Evolutionary conservation across 2,329 filamentous ascomycete genomes (phyloP).

Genomic region (Bretziella fagacearum): DNA sequence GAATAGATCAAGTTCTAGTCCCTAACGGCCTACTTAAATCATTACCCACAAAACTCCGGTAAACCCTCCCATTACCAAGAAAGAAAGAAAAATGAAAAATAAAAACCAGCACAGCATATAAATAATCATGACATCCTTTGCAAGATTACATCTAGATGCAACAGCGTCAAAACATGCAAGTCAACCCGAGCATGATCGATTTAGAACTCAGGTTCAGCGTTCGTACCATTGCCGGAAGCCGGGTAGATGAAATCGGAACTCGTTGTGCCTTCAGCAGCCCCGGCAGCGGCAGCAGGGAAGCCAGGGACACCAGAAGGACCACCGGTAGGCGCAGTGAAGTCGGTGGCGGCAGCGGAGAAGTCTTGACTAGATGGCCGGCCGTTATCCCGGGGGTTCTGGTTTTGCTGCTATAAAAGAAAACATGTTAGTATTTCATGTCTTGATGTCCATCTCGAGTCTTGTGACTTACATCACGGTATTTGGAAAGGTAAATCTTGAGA

Average conservation of each 20-base stretch:
- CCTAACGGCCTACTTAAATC: neutral
- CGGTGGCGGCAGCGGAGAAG: neutral
- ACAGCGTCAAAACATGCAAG: neutral
- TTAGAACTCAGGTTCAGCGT: neutral
- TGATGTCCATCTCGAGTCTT: neutral
- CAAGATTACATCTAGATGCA: neutral
- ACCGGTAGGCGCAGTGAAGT: constrained; percentile 15
- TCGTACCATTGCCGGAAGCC: neutral
- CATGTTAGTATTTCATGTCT: neutral
- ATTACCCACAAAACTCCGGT: neutral
- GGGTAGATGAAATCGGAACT: constrained; percentile 5
- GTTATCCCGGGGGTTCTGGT: constrained; percentile 9
- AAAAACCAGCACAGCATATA: too few relatives aligned
- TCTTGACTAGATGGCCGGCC: constrained; percentile 10
- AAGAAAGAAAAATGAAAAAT: neutral
- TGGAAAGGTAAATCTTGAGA: constrained; percentile 91
- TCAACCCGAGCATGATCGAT: neutral
- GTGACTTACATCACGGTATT: constrained; percentile 81
- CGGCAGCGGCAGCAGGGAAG: constrained; percentile 16
- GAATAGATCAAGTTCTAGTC: too few relatives aligned
- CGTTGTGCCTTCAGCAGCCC: neutral
- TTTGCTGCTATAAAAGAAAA: constrained; percentile 5
- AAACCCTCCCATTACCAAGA: too few relatives aligned
- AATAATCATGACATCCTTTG: too few relatives aligned
- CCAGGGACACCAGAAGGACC: constrained; percentile 18